Percentiles rank a stretch among this genome's conserved stretches.
These are phyloP conservation scores for Escallonia rubra DNA, from an alignment of 129 eudicot species.

Conservation along the genomic window DNA sequence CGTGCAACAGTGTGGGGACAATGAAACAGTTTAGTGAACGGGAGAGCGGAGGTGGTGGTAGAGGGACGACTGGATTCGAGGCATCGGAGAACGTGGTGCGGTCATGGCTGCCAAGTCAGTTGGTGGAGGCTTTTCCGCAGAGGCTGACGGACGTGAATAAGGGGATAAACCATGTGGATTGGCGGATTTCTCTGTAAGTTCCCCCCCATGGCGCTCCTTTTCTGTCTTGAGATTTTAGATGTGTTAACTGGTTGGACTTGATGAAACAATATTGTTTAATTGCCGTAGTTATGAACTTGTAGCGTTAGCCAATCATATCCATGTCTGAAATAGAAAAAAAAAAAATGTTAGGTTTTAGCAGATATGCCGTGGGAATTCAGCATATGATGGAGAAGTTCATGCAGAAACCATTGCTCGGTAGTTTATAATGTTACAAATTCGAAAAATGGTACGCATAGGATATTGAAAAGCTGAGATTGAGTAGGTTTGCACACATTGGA, in stretches of 20 bases:
- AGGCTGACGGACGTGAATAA: conserved; percentile 68
- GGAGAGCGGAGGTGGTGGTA: conserved; percentile 9
- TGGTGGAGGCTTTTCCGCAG: conserved; percentile 36
- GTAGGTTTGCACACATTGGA: too few relatives aligned
- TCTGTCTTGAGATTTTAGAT: too few relatives aligned
- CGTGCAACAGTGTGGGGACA: conserved; percentile 42
- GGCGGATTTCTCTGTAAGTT: conserved; percentile 85
- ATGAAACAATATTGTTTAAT: too few relatives aligned
- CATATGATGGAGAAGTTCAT: too few relatives aligned
- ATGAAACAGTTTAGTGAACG: conserved; percentile 42
- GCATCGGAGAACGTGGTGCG: conserved; percentile 46
- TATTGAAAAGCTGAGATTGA: too few relatives aligned
- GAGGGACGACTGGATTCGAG: conserved; percentile 43
- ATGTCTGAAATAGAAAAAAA: too few relatives aligned
- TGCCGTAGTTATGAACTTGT: too few relatives aligned
- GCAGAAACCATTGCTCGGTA: too few relatives aligned
- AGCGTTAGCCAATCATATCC: too few relatives aligned
- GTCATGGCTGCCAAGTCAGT: conserved; percentile 61
- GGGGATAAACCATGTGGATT: conserved; percentile 45
- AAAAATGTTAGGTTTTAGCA: not conserved
- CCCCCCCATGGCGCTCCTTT: not conserved
- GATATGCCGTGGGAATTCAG: too few relatives aligned
- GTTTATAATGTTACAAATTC: too few relatives aligned
- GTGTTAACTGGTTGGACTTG: not conserved
- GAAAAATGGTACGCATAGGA: too few relatives aligned